Percentiles rank a stretch among this genome's conserved stretches.
Conservation (phyloP, 1,284 basidiomycete species). For the Schizopora paradoxa region DNA sequence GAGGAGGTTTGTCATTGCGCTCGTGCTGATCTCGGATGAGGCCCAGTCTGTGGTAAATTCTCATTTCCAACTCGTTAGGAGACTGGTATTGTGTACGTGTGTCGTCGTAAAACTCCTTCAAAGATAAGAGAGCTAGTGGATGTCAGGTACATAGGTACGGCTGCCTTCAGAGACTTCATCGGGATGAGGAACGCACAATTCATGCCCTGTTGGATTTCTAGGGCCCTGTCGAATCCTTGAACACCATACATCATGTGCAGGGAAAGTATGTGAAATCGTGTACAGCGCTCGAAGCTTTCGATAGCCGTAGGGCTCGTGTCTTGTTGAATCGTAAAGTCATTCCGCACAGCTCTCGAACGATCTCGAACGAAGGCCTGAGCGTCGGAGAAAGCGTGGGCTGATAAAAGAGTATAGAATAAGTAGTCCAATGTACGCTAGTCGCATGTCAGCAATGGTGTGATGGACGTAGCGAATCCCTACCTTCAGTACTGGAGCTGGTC, state of each 20-base stretch:
- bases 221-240: conserved; percentile 56
- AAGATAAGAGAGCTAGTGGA: conserved; percentile 83
- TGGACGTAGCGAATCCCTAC: conserved; percentile 34
- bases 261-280: conserved; percentile 88
- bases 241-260: conserved; percentile 70
- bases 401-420: conserved; percentile 80
- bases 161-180: conserved; percentile 6
- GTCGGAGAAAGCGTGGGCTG: conserved; percentile 59
- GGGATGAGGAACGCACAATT: conserved; percentile 60
- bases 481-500: conserved; percentile 82
- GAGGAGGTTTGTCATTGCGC: conserved; percentile 79
- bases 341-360: conserved; percentile 84
- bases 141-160: no score
- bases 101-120: conserved; percentile 93
- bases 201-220: conserved; percentile 87
- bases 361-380: conserved; percentile 89
- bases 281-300: conserved; percentile 90
- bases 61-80: conserved; percentile 90
- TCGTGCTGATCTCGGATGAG: conserved; percentile 84
- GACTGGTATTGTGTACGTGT: conserved; percentile 62
- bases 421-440: conserved; percentile 83
- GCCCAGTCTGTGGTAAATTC: conserved; percentile 89
- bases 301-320: conserved; percentile 76
- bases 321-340: conserved; percentile 94
- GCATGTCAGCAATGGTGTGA: conserved; percentile 10